phyloP scores from a whole-genome alignment of 2,329 filamentous ascomycete genomes.

The Elsinoe ampelina region DNA sequence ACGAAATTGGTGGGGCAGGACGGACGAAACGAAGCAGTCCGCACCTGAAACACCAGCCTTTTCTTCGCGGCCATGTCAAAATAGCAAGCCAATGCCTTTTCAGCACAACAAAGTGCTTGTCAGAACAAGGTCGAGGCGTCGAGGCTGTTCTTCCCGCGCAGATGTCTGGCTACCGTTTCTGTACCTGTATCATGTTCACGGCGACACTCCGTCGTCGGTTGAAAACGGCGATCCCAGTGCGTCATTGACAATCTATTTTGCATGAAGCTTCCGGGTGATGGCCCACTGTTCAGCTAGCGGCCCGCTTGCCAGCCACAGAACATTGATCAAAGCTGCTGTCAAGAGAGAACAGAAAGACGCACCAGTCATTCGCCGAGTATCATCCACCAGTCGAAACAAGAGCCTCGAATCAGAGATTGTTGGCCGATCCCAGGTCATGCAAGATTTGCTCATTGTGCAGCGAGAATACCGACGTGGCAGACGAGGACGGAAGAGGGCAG shows the following conservation, averaged over 20 bases:
- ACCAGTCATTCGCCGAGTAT: conserved; percentile 1
- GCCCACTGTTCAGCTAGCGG: neutral
- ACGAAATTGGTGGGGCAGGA: neutral
- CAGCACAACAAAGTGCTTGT: neutral
- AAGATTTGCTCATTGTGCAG: neutral
- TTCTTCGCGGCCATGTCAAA: neutral
- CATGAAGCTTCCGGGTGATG: conserved; percentile 4
- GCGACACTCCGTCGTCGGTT: neutral
- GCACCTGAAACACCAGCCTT: conserved; percentile 11
- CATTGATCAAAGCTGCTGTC: neutral
- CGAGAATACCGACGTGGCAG: conserved; percentile 1
- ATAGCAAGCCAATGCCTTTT: neutral
- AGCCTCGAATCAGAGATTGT: neutral
- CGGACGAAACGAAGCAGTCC: neutral
- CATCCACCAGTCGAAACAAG: neutral
- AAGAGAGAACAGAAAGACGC: neutral
- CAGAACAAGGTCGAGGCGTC: neutral
- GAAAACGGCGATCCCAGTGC: conserved; percentile 5
- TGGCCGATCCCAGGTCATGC: neutral
- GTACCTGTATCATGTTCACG: neutral
- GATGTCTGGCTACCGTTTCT: neutral
- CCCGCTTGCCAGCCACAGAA: neutral
- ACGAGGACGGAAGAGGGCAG: neutral
- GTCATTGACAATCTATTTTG: conserved; percentile 7
- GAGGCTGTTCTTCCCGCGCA: neutral